Percentiles rank a stretch among this genome's conserved stretches.
phyloP scores from a whole-genome alignment of 108 stramenopile genomes.

The Cylindrotheca closterium region DNA sequence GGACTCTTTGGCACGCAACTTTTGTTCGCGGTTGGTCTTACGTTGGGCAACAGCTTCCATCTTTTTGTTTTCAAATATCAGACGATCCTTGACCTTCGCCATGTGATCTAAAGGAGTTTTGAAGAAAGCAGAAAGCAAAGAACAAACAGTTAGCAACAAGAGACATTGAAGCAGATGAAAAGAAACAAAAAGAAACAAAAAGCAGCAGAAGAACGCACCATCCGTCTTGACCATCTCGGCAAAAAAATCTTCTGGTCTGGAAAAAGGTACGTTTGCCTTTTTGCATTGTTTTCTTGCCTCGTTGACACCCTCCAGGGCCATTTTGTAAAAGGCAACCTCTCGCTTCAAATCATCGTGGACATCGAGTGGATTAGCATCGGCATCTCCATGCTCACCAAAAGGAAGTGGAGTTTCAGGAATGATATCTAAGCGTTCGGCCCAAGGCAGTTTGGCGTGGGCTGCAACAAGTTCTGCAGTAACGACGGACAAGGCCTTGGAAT shows the following conservation, averaged over 20 bases:
- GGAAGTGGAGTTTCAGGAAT: conserved; percentile 70
- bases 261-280: conserved; percentile 64
- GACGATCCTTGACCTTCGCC: conserved; percentile 96
- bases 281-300: conserved; percentile 65
- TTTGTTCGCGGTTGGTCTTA: conserved; percentile 58
- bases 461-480: conserved; percentile 35
- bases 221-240: conserved; percentile 99
- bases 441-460: conserved; percentile 47
- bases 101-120: conserved; percentile 61
- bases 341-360: conserved; percentile 97
- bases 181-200: conserved; percentile 1
- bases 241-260: conserved; percentile 95
- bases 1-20: conserved; percentile 52
- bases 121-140: conserved; percentile 11
- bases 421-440: conserved; percentile 77
- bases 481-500: conserved; percentile 44
- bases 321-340: conserved; percentile 95
- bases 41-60: conserved; percentile 94
- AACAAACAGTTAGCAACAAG: background rate
- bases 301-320: conserved; percentile 86
- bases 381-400: conserved; percentile 58
- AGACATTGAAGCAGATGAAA: background rate
- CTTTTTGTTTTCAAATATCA: conserved; percentile 97
- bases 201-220: conserved; percentile 67
- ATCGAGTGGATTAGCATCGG: conserved; percentile 50